Base-by-base conservation (phyloP, 2,329 filamentous ascomycete species). In the Fusarium ramigenum region DNA sequence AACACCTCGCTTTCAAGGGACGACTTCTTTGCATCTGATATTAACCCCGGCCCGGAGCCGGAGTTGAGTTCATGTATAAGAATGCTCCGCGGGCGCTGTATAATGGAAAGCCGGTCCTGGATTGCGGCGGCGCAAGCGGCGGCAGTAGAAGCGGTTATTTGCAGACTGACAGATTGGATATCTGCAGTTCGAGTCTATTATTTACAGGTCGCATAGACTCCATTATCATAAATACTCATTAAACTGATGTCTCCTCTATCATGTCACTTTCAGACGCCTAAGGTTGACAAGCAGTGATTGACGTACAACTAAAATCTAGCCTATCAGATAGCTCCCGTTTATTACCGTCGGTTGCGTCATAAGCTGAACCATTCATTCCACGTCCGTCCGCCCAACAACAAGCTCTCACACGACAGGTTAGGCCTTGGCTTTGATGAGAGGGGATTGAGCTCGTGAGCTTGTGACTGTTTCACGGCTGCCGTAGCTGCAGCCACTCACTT, bases 41-140 rank as follows among this genome's bases (percentile, higher is more conserved):
- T n/a, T 23, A 23, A 43, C 30, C 62, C 70, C 64, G 70, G 70
- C 61, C 70, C 70, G 63, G 70, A 63, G 30, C 67, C 67, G 60
- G 72, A 54, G 50, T 18, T 54, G 36, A 30, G 19, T 16, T 30
- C 10, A 30, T 15, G 19, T 10, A 54, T 28, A 40, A 54, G 25
- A 54, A 40, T 54, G 23, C 37, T 64, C 23, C 32, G 32, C 14
- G 25, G 32, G 37, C 32, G 37, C n/a, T 34, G 14, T 16, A 34
- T 19, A 14, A 46, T 44, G 62, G 62, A 44, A 44, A 62, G 52
- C 44, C 68, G 50, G 68, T 46, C 50, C 46, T 60, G n/a, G 40
- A 39, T 32, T 43, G 61, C 61, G 61, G 64, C 52, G 52, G 66
- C 59, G 42, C 37, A 69, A 53, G 42, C 53, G 57, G 57, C 52